A percentile compares a stretch with the other conserved stretches of the same genome.
These are phyloP conservation scores for Pyrenula massariospora DNA, from an alignment of 495 filamentous ascomycete genomes.

Conservation along the genomic window DNA sequence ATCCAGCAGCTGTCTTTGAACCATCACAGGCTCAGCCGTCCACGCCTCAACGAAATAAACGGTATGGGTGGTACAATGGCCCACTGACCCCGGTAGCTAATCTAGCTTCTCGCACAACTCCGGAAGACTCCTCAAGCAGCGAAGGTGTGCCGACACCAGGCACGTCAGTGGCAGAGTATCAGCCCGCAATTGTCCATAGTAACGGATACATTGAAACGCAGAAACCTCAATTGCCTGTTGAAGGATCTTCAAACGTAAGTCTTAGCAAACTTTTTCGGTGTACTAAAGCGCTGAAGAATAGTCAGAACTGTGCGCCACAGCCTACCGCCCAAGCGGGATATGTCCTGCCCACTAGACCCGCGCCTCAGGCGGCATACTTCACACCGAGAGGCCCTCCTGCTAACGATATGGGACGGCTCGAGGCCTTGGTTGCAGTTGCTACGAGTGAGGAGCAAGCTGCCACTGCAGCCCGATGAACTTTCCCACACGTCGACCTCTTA, in stretches of 20 bases:
- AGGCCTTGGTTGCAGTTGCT: conserved; percentile 81
- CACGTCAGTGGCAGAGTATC: conserved; percentile 47
- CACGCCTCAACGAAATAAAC: conserved; percentile 47
- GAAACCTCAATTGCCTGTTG: conserved; percentile 28
- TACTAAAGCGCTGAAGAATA: conserved; percentile 8
- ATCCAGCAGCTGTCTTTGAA: not conserved
- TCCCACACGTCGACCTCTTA: too few species aligned
- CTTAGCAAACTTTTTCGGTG: conserved; percentile 7
- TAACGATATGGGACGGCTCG: conserved; percentile 56
- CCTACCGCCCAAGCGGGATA: not conserved
- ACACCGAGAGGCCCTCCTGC: conserved; percentile 10
- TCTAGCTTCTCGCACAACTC: conserved; percentile 44
- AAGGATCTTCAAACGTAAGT: conserved; percentile 31
- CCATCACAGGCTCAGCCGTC: conserved; percentile 28
- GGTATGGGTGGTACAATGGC: conserved; percentile 61
- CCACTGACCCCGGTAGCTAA: conserved; percentile 24
- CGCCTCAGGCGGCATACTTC: not conserved
- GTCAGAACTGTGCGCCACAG: not conserved
- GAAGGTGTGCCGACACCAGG: conserved; percentile 58
- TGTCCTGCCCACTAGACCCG: not conserved
- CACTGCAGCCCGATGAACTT: not conserved
- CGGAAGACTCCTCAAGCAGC: conserved; percentile 62
- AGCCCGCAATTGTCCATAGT: conserved; percentile 53
- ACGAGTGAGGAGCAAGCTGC: conserved; percentile 59
- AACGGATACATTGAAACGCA: conserved; percentile 48